Base-by-base conservation (phyloP, 2,329 filamentous ascomycete species). In the Cryphonectria radicalis region DNA sequence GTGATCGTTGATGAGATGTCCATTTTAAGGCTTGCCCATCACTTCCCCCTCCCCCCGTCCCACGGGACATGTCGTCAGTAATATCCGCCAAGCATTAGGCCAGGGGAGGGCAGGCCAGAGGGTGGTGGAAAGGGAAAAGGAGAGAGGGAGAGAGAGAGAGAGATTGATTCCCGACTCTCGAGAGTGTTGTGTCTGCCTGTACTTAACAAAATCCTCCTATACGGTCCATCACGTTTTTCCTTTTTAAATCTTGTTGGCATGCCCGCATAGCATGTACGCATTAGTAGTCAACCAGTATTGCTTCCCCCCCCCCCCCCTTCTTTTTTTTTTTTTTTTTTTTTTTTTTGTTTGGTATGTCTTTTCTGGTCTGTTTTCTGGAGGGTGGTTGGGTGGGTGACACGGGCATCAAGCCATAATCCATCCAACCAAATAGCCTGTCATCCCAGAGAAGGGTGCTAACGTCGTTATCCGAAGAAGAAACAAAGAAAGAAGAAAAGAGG, bases 1-100 rank as follows among this genome's bases (percentile, higher is more conserved):
- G 59, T 62, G 59, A 59, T 32, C 25, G 32, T 40, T 62, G 35
- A 62, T 62, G 59, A 62, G 32, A 62, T 62, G 35, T 40, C 32
- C 59, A 62, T n/a, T n/a, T 62, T 62, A 62, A 19, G 59, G 32
- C 59, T 40, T 40, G 32, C 8, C 28, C 28, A 19, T 13, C 6
- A 1, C 28, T 6, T 17, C 17, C 37, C 37, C 2, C 8, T 8
- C 37, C 37, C 28, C 28, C 28, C 1, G 3, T 32, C 28, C 28
- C 28, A 32, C 28, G 8, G 17, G 35, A 40, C 3, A 62, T 62
- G 32, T 37, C 32, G 59, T 62, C 35, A 40, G 32, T 32, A 62
- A 62, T 62, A 62, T 62, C 59, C 59, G 35, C 46, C 46, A n/a
- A 50, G 46, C 46, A n/a, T 22, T n/a, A 35, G 13, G 17, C 59